Evolutionary conservation across 169 alveolate genomes (phyloP), one percentile per base, ranked within the genome.

Genomic region (Sarcocystis neurona): DNA sequence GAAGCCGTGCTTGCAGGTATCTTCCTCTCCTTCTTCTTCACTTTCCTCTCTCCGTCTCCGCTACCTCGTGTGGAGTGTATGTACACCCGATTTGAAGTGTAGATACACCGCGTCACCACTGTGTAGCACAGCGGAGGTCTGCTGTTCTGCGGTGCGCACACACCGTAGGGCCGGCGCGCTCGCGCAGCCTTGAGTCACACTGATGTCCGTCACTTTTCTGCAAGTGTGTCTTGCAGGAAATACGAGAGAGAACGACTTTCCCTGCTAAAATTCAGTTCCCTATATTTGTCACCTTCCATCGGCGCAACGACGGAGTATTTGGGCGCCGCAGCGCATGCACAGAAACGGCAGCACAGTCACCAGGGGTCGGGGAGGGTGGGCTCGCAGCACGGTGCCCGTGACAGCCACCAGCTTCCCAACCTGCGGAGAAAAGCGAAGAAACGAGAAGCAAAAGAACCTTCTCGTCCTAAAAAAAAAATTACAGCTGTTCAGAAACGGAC

Each of bases 241-340:
- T n/a, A n/a, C n/a, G n/a, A n/a, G n/a, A n/a, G n/a, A n/a, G n/a
- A n/a, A n/a, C n/a, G n/a, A n/a, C n/a, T n/a, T n/a, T n/a, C n/a
- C n/a, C n/a, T n/a, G n/a, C n/a, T n/a, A n/a, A n/a, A n/a, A n/a
- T n/a, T n/a, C n/a, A n/a, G n/a, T n/a, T n/a, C n/a, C n/a, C n/a
- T n/a, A n/a, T n/a, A n/a, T n/a, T n/a, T n/a, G 44, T 75, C 32
- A 80, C 88, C 74, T 43, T 27, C 88, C 88, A 5, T 80, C 88
- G 34, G 37, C 27, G 43, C 58, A 47, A n/a, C 30, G n/a, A 20
- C 48, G 44, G 48, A 12, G 43, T 32, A 60, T 8, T 37, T 50
- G 50, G 20, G 63, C 60, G 5, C 89, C 89, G 48, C 89, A 84
- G 12, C 48, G 39, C 34, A 70, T 58, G 72, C 89, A 84, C 4